Base-by-base conservation (phyloP, 257 asterid species). In the Linaria vulgaris region DNA sequence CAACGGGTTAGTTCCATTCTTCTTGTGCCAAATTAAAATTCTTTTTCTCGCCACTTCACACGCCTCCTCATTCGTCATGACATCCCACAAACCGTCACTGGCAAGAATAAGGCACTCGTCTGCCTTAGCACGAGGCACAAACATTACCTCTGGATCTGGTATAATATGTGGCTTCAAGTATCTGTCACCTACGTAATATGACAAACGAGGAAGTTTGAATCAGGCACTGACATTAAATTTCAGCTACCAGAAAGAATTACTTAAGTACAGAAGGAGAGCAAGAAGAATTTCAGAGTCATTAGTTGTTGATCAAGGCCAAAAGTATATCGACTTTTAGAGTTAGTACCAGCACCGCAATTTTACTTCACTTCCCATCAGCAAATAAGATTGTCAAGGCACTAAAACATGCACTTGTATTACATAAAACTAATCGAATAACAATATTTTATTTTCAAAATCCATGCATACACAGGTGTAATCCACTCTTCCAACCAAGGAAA, bases 61-160 rank as follows among this genome's bases (percentile, higher is more conserved):
- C 0, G 60, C 95, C 73, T 89, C 96, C 76, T 86, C 89, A 14
- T 89, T 89, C 25, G 85, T 34, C 85, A 89, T 79, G 38, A 86
- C 94, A 48, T 89, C 96, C 96, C 96, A 89, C 73, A 86, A 61
- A 12, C 96, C 96, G 10, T 89, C 95, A 14, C 87, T 89, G 14
- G 94, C 96, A 12, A 89, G 73, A 58, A 89, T 64, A 16, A 89
- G 97, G 67, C 90, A 81, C 67, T 90, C 88, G 12, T 90, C 97
- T 56, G 85, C 97, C 72, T 83, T 79, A 37, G 85, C 80, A 0
- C 97, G 96, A 4, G 97, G 90, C 39, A 90, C 56, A 53, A 90
- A 82, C 84, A 72, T 71, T 4, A 87, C 85, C 63, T 87, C 96
- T 19, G 97, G 97, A 24, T 85, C 86, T 0, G 97, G 97, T 51